These are phyloP conservation scores for Gyrodon lividus DNA, from an alignment of 768 basidiomycete species.

Conservation along the genomic window DNA sequence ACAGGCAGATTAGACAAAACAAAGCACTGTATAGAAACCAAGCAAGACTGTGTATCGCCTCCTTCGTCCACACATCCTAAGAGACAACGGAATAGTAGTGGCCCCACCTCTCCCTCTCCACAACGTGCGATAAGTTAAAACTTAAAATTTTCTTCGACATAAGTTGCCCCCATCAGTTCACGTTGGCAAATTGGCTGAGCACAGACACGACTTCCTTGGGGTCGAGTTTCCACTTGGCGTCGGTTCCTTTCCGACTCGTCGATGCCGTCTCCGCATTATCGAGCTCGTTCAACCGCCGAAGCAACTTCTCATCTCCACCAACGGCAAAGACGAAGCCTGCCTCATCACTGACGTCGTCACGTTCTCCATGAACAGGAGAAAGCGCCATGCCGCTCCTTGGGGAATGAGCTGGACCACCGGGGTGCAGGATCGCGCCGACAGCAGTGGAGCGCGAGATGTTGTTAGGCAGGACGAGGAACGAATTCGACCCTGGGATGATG, in stretches of 20 bases:
- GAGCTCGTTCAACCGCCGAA: slow-evolving; percentile 73
- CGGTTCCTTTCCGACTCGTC: slow-evolving; percentile 72
- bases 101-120: not conserved
- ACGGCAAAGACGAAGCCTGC: slow-evolving; percentile 62
- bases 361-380: slow-evolving; percentile 37
- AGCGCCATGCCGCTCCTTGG: slow-evolving; percentile 32
- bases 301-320: slow-evolving; percentile 75
- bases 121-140: not conserved
- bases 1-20: not conserved
- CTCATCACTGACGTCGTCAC: slow-evolving; percentile 37
- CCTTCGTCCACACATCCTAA: not conserved
- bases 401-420: slow-evolving; percentile 48
- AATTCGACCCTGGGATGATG: slow-evolving; percentile 77
- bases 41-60: not conserved
- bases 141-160: not conserved
- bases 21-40: not conserved
- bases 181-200: slow-evolving; percentile 22
- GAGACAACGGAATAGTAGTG: not conserved
- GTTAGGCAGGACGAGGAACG: slow-evolving; percentile 81
- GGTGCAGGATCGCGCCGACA: slow-evolving; percentile 75
- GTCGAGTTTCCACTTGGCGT: slow-evolving; percentile 66
- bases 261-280: slow-evolving; percentile 71
- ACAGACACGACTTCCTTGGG: slow-evolving; percentile 36
- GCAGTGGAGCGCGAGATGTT: slow-evolving; percentile 83
- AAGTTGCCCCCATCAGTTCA: not conserved